Evolutionary conservation across 768 basidiomycete genomes (phyloP), one percentile per base, ranked within the genome.

Genomic region (Russula foetens): DNA sequence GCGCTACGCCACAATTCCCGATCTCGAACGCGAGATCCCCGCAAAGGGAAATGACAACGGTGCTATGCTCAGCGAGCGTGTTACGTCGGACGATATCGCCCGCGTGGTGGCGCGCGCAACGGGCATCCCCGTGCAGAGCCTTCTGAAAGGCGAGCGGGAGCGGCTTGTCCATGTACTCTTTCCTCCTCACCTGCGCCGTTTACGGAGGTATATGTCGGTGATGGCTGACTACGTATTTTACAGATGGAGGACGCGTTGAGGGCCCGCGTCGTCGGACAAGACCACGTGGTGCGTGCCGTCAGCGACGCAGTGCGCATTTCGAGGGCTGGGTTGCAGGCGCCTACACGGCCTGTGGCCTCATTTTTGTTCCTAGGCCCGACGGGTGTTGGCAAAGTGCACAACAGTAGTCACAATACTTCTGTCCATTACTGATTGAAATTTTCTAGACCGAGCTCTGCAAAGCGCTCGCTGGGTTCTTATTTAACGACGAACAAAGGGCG

Each of bases 301-400:
- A 86, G 88, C 59, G 90, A 97, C 67, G 93, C 95, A 15, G 90
- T 98, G 24, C 83, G 93, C 19, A 89, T 98, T 53, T 96, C 93
- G 31, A 84, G 95, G 52, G 91, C 94, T 3, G 95, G 96, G 0
- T 72, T 98, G 21, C 88, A 93, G 67, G 88, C 90, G 1, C 90
- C 92, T 7, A 89, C 90, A 66, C 77, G 92, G 17, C 96, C 95
- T 1, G 86, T 96, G 19, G 92, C 95, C 3, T 92, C 90, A 1
- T 95, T 97, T 83, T 76, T 97, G 46, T 93, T 97, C 77, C 73
- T 91, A 58, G 92, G 92, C 1, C 90, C 92, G 0, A 92, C 90
- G 0, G 92, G 92, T 65, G 90, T 91, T 2, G 92, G 90, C 14
- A 92, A 92, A 76, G 86, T 84, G 61, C 7, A 73, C 46, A 48